Percentiles rank a stretch among this genome's conserved stretches.
These are phyloP conservation scores for Ogataea corticis DNA, from an alignment of 805 yeast species.

Conservation along the genomic window DNA sequence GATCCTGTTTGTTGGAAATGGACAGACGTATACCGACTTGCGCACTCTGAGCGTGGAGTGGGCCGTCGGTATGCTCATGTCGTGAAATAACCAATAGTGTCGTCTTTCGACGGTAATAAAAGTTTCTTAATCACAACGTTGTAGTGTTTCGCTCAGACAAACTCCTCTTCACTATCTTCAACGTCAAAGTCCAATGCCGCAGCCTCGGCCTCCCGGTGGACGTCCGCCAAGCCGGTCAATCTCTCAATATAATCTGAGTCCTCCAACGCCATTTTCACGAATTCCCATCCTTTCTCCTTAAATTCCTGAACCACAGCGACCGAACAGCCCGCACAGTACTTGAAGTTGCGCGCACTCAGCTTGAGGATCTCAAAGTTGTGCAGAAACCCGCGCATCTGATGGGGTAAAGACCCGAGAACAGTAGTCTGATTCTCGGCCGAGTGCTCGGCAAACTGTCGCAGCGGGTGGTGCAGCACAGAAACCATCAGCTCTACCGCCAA, in stretches of 20 bases:
- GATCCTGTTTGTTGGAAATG: conserved; percentile 91
- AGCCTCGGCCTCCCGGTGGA: conserved; percentile 70
- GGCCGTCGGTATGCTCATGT: conserved; percentile 85
- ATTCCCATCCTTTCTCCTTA: conserved; percentile 68
- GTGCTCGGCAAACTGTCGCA: conserved; percentile 43
- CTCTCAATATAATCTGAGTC: conserved; percentile 69
- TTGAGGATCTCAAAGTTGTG: conserved; percentile 62
- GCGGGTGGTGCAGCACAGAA: conserved; percentile 68
- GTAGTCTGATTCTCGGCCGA: conserved; percentile 30
- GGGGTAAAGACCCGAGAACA: conserved; percentile 74
- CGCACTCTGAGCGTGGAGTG: conserved; percentile 87
- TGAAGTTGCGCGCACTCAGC: conserved; percentile 70
- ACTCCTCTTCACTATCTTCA: conserved; percentile 40
- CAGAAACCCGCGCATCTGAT: conserved; percentile 88
- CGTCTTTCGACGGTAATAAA: too few species aligned
- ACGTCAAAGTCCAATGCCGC: conserved; percentile 42
- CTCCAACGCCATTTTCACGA: conserved; percentile 69
- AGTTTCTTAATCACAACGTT: too few species aligned
- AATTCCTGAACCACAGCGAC: conserved; percentile 53
- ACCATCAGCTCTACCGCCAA: conserved; percentile 82
- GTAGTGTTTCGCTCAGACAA: conserved; percentile 17
- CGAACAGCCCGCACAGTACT: conserved; percentile 88
- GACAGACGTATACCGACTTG: conserved; percentile 94
- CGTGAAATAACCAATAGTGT: conserved; percentile 34
- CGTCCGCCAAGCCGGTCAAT: conserved; percentile 72